phyloP scores from a whole-genome alignment of 495 filamentous ascomycete species.

The Xeromyces bisporus region DNA sequence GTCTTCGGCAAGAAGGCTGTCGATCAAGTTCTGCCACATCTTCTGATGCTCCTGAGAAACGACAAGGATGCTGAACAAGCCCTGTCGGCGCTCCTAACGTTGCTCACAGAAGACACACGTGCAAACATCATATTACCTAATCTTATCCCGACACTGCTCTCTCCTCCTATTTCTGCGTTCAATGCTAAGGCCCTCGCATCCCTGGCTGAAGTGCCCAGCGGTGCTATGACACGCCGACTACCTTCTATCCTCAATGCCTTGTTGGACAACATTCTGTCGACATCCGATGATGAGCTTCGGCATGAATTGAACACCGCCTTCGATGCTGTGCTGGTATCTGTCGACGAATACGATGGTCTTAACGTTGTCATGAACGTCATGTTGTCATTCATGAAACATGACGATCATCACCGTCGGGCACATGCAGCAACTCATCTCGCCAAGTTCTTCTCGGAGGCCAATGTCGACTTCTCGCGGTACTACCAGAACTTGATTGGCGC shows the following conservation, averaged over 20 bases:
- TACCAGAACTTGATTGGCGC: conserved; percentile 84
- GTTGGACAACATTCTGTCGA: conserved; percentile 75
- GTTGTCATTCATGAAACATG: conserved; percentile 70
- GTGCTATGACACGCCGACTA: conserved; percentile 74
- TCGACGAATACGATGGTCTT: conserved; percentile 90
- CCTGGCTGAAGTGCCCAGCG: conserved; percentile 72
- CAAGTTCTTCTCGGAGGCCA: conserved; percentile 69
- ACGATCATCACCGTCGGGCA: conserved; percentile 71
- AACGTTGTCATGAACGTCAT: conserved; percentile 91
- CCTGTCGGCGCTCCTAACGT: conserved; percentile 73
- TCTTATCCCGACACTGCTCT: conserved; percentile 80
- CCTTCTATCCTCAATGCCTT: conserved; percentile 80
- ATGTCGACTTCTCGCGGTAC: conserved; percentile 84
- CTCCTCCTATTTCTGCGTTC: conserved; percentile 81
- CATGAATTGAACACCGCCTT: conserved; percentile 63
- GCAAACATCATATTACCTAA: conserved; percentile 94
- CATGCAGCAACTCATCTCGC: conserved; percentile 64
- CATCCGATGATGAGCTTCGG: conserved; percentile 58
- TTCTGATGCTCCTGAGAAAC: conserved; percentile 69
- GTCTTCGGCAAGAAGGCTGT: conserved; percentile 85
- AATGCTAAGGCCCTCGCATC: conserved; percentile 89
- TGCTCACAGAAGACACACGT: conserved; percentile 82
- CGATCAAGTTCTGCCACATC: conserved; percentile 84
- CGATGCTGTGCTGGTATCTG: conserved; percentile 72
- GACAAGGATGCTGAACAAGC: conserved; percentile 85